These are phyloP conservation scores for Lentinus tigrinus DNA, from an alignment of 768 basidiomycete species.

Conservation along the genomic window DNA sequence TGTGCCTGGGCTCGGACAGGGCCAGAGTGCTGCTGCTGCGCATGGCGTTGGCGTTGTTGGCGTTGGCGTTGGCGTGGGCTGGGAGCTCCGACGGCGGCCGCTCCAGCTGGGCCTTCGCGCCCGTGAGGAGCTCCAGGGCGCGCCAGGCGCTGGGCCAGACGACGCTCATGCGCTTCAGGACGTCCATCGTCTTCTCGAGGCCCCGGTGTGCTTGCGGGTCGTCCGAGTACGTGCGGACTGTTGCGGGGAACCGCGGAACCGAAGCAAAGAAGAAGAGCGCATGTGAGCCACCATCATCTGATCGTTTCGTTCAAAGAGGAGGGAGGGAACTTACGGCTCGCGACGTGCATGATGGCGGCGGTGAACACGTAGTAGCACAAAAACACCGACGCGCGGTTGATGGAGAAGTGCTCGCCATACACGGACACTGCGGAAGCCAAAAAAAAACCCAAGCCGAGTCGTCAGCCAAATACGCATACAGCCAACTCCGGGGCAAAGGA, in stretches of 20 bases:
- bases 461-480: background rate
- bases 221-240: constrained; percentile 63
- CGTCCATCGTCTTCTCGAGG: constrained; percentile 64
- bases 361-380: constrained; percentile 80
- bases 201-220: constrained; percentile 72
- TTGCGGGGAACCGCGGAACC: too few relatives aligned
- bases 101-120: constrained; percentile 45
- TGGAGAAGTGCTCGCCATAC: constrained; percentile 62
- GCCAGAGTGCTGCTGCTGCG: too few relatives aligned
- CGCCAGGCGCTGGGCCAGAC: constrained; percentile 79
- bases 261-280: background rate
- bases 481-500: too few relatives aligned
- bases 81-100: constrained; percentile 11
- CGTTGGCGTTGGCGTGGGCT: too few relatives aligned
- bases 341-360: constrained; percentile 78
- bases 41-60: too few relatives aligned
- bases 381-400: constrained; percentile 65
- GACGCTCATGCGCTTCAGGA: constrained; percentile 60
- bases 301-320: background rate
- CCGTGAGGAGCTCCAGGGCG: constrained; percentile 69
- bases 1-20: constrained; percentile 38
- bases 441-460: too few relatives aligned
- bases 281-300: background rate
- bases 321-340: constrained; percentile 43
- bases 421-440: constrained; percentile 51